These are phyloP conservation scores for Hymenoscyphus linearis DNA, from an alignment of 2,329 filamentous ascomycete species.

Conservation along the genomic window DNA sequence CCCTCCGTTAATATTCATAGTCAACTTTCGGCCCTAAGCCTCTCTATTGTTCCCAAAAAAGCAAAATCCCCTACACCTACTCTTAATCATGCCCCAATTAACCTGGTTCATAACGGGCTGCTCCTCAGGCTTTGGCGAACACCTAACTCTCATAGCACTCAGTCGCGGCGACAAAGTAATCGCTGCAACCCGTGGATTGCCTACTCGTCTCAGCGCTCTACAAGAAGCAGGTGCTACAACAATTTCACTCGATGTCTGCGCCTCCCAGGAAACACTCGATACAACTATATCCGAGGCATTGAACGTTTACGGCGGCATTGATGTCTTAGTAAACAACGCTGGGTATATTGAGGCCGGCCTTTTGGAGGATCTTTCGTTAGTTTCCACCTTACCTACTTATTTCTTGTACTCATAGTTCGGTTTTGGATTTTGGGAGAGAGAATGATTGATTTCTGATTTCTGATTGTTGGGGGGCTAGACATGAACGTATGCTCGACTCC, in stretches of 20 bases:
- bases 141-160: conserved; percentile 32
- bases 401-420: no score
- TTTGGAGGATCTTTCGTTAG: conserved; percentile 29
- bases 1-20: no score
- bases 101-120: conserved; percentile 20
- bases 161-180: conserved; percentile 42
- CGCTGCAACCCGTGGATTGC: conserved; percentile 39
- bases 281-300: conserved; percentile 33
- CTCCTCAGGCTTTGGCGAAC: conserved; percentile 18
- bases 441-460: neutral
- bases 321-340: conserved; percentile 36
- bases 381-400: neutral
- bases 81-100: conserved; percentile 12
- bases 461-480: neutral
- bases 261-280: conserved; percentile 34
- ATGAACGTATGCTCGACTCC: conserved; percentile 9
- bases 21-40: no score
- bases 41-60: no score
- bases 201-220: conserved; percentile 30
- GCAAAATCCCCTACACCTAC: no score
- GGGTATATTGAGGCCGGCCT: conserved; percentile 23
- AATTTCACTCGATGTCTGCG: conserved; percentile 44
- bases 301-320: conserved; percentile 28
- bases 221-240: conserved; percentile 36
- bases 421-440: no score